phyloP scores from a whole-genome alignment of 495 filamentous ascomycete species.

The Penicillium goetzii region DNA sequence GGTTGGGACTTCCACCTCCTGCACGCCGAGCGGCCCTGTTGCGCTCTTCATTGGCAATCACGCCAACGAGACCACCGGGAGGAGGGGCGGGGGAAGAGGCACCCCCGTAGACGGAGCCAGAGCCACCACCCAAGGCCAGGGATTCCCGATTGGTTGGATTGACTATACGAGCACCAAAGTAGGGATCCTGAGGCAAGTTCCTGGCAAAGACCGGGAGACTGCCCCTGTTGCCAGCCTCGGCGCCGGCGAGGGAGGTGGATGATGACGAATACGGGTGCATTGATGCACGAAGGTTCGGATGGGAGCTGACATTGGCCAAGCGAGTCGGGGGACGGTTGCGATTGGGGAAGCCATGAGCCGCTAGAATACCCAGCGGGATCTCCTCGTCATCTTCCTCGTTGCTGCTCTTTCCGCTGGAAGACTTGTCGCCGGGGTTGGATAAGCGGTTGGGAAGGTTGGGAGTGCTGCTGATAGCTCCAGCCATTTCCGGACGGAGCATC shows the following conservation, averaged over 20 bases:
- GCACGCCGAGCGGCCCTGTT: slow-evolving; percentile 69
- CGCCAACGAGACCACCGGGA: slow-evolving; percentile 80
- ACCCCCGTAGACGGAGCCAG: slow-evolving; percentile 59
- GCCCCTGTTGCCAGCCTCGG: slow-evolving; percentile 46
- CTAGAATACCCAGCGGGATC: slow-evolving; percentile 83
- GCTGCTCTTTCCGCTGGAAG: slow-evolving; percentile 50
- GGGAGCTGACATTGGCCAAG: slow-evolving; percentile 65
- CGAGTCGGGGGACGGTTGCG: slow-evolving; percentile 78
- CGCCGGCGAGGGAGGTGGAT: slow-evolving; percentile 47
- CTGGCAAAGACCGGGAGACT: slow-evolving; percentile 83
- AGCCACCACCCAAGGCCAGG: slow-evolving; percentile 66
- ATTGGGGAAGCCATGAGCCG: slow-evolving; percentile 90
- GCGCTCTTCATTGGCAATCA: slow-evolving; percentile 85
- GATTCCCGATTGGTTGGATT: slow-evolving; percentile 76
- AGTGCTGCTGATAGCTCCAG: slow-evolving; percentile 48
- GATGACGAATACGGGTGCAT: slow-evolving; percentile 42
- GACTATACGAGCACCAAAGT: slow-evolving; percentile 80
- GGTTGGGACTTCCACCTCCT: slow-evolving; percentile 67
- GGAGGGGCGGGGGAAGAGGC: slow-evolving; percentile 49
- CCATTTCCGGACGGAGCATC: slow-evolving; percentile 44
- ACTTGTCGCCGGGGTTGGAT: slow-evolving; percentile 41
- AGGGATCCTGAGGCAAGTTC: slow-evolving; percentile 86
- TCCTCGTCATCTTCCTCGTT: slow-evolving; percentile 82
- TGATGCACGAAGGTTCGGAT: slow-evolving; percentile 52
- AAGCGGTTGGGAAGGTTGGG: slow-evolving; percentile 45